Percentiles rank a stretch among this genome's conserved stretches.
Conservation (phyloP, 257 asterid genomes). For the Lithospermum erythrorhizon region DNA sequence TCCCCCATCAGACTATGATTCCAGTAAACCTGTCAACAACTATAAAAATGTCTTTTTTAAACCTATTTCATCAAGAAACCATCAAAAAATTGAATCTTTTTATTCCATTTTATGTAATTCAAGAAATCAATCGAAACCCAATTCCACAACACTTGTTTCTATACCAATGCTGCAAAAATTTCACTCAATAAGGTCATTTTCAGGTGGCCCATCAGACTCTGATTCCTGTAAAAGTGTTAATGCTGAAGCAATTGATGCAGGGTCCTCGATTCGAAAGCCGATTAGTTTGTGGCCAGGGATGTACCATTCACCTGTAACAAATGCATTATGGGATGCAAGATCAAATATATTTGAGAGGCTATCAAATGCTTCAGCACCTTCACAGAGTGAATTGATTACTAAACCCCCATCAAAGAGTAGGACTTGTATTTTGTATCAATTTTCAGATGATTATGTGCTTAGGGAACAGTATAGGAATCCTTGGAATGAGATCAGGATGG, state of each 20-base stretch:
- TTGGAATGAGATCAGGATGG: slow-evolving; percentile 80
- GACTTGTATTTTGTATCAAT: slow-evolving; percentile 53
- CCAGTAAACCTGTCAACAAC: neutral
- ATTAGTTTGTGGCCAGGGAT: slow-evolving; percentile 84
- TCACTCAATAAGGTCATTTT: slow-evolving; percentile 29
- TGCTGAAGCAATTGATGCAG: slow-evolving; percentile 43
- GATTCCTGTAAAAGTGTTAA: slow-evolving; percentile 11
- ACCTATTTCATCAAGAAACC: slow-evolving; percentile 15
- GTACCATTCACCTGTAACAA: slow-evolving; percentile 87
- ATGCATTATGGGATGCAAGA: slow-evolving; percentile 91
- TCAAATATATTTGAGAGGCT: slow-evolving; percentile 44
- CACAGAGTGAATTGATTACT: slow-evolving; percentile 34
- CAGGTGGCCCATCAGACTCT: slow-evolving; percentile 28
- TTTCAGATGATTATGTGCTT: slow-evolving; percentile 64
- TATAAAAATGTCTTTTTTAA: too few species aligned
- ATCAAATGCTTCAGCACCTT: slow-evolving; percentile 17
- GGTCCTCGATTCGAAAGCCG: slow-evolving; percentile 77
- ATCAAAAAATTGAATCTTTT: slow-evolving; percentile 11
- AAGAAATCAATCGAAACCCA: slow-evolving; percentile 18
- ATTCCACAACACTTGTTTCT: neutral
- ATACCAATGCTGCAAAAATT: neutral
- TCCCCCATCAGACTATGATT: slow-evolving; percentile 4
- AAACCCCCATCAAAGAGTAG: slow-evolving; percentile 59
- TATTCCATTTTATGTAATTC: slow-evolving; percentile 15
- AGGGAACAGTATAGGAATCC: slow-evolving; percentile 90